Evolutionary conservation across 805 yeast genomes (phyloP).

Genomic region (Lipomyces kockii): DNA sequence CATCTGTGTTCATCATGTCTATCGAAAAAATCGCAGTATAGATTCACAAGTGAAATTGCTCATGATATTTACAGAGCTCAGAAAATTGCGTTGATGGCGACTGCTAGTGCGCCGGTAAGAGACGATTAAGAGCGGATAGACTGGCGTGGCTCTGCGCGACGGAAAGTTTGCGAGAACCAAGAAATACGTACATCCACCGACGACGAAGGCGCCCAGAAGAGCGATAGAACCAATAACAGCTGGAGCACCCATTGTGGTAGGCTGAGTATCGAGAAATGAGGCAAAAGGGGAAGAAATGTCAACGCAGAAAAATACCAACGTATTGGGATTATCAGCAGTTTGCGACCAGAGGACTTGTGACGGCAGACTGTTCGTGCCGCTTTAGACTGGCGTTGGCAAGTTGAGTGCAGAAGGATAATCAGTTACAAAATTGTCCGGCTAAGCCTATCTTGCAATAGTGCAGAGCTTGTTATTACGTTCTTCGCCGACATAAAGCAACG

Average conservation of each 20-base stretch:
- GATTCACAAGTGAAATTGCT: not conserved
- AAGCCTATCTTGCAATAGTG: not conserved
- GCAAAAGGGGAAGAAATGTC: constrained; percentile 7
- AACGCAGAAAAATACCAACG: not conserved
- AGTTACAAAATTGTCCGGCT: constrained; percentile 3
- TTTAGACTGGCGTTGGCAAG: not conserved
- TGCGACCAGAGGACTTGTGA: not conserved
- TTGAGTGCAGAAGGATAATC: constrained; percentile 15
- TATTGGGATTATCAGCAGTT: not conserved
- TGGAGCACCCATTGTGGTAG: constrained; percentile 35
- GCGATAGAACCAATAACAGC: constrained; percentile 42
- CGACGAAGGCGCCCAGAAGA: constrained; percentile 44
- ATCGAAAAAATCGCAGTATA: not conserved
- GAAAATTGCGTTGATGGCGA: not conserved
- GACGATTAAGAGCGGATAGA: not conserved
- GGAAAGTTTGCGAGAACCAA: not conserved
- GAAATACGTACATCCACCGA: constrained; percentile 47
- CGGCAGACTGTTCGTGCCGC: constrained; percentile 11
- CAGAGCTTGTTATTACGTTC: not conserved
- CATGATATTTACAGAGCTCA: not conserved
- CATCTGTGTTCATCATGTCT: not conserved
- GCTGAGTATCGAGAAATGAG: constrained; percentile 6
- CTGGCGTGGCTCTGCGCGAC: not conserved
- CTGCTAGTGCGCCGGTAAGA: not conserved
- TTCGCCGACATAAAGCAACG: not conserved